A percentile compares a stretch with the other conserved stretches of the same genome.
phyloP scores from a whole-genome alignment of 495 filamentous ascomycete species.

The Parathielavia appendiculata region DNA sequence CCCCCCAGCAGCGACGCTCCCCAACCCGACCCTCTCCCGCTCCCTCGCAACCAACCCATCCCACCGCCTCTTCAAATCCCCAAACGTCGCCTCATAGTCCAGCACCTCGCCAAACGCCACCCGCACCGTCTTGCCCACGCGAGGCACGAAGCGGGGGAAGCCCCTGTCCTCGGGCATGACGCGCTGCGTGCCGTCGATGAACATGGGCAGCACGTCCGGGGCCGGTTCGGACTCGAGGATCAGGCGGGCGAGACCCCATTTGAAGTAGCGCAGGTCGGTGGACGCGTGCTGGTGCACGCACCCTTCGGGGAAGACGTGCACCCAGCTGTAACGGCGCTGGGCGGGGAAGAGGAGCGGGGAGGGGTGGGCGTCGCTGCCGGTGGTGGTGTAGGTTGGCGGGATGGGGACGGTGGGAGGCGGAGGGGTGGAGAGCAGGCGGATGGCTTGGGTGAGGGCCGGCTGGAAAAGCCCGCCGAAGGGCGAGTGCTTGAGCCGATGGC shows the following conservation, averaged over 20 bases:
- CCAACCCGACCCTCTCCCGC: slow-evolving; percentile 3
- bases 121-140: slow-evolving; percentile 62
- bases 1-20: neutral
- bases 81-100: slow-evolving; percentile 56
- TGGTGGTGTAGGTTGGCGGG: slow-evolving; percentile 61
- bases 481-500: slow-evolving; percentile 74
- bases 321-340: slow-evolving; percentile 63
- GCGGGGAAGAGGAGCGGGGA: slow-evolving; percentile 50
- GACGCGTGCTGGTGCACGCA: slow-evolving; percentile 81
- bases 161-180: slow-evolving; percentile 76
- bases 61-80: slow-evolving; percentile 68
- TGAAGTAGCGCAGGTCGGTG: slow-evolving; percentile 88
- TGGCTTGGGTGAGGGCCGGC: slow-evolving; percentile 77
- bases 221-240: slow-evolving; percentile 80
- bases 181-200: slow-evolving; percentile 78
- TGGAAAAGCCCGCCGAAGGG: slow-evolving; percentile 75
- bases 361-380: slow-evolving; percentile 50
- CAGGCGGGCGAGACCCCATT: slow-evolving; percentile 86
- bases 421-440: slow-evolving; percentile 69
- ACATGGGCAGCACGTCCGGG: slow-evolving; percentile 88
- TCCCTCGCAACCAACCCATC: slow-evolving; percentile 46
- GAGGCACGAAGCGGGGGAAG: slow-evolving; percentile 78
- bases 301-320: slow-evolving; percentile 95
- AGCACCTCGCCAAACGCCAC: slow-evolving; percentile 69
- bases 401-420: slow-evolving; percentile 37